Percentiles rank a stretch among this genome's conserved stretches.
phyloP scores from a whole-genome alignment of 75 land plant species.

The Picea sitchensis region DNA sequence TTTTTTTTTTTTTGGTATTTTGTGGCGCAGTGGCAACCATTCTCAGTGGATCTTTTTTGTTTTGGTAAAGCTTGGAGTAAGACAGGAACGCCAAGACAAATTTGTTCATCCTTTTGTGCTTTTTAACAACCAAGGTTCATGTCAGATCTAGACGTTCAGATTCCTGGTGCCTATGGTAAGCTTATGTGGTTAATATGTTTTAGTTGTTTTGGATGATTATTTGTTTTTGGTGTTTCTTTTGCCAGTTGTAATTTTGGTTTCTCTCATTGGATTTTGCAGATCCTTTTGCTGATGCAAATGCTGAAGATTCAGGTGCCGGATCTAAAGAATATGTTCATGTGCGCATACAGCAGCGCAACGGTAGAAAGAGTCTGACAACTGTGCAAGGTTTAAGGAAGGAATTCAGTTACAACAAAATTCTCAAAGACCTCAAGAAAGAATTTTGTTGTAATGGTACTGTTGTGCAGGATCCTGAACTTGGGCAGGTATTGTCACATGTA shows the following conservation, averaged over 20 bases:
- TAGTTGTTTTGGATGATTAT: neutral
- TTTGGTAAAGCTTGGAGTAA: no score
- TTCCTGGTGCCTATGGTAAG: slow-evolving; percentile 61
- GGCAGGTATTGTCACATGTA: slow-evolving; percentile 30
- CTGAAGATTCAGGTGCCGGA: slow-evolving; percentile 45
- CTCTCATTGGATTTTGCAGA: neutral
- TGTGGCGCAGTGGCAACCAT: no score
- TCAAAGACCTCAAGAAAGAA: slow-evolving; percentile 64
- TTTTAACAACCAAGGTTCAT: slow-evolving; percentile 38
- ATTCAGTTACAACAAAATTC: slow-evolving; percentile 56
- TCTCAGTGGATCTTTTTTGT: no score
- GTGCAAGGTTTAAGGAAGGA: slow-evolving; percentile 66
- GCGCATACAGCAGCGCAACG: slow-evolving; percentile 64
- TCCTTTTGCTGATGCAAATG: slow-evolving; percentile 69
- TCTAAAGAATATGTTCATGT: slow-evolving; percentile 65
- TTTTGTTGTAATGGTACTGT: slow-evolving; percentile 75
- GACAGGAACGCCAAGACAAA: no score
- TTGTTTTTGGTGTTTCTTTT: neutral
- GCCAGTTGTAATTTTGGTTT: neutral
- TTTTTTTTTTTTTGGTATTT: no score
- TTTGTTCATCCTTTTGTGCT: no score
- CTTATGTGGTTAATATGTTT: neutral
- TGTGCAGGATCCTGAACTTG: slow-evolving; percentile 62
- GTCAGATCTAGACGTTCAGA: slow-evolving; percentile 68
- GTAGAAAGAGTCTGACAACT: slow-evolving; percentile 64